phyloP scores from a whole-genome alignment of 1,139 yeast species.

The Pichia sp. region DNA sequence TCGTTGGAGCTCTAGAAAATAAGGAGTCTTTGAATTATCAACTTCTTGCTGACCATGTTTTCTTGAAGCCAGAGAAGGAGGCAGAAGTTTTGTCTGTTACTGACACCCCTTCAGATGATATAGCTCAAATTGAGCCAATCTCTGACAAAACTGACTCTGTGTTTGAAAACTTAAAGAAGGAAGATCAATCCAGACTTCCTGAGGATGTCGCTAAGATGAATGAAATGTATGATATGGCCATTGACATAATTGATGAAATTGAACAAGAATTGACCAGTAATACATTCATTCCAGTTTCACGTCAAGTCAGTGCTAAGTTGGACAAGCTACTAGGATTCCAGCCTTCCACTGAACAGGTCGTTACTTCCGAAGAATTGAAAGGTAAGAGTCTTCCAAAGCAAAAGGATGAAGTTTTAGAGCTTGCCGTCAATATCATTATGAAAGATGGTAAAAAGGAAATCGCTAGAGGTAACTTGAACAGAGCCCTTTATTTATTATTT shows the following conservation, averaged over 20 bases:
- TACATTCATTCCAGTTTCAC: conserved; percentile 31
- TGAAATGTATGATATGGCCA: conserved; percentile 62
- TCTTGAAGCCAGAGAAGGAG: conserved; percentile 6
- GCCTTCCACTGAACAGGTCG: conserved; percentile 59
- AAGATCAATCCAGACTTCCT: conserved; percentile 23
- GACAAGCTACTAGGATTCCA: conserved; percentile 38
- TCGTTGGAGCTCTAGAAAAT: conserved; percentile 21
- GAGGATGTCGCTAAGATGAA: conserved; percentile 36
- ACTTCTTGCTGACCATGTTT: conserved; percentile 18
- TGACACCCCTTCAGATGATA: background rate
- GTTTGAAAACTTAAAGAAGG: conserved; percentile 12
- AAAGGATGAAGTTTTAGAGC: conserved; percentile 67
- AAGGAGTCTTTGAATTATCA: conserved; percentile 23
- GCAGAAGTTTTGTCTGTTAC: background rate
- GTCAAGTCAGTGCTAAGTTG: conserved; percentile 23
- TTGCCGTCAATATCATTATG: conserved; percentile 85
- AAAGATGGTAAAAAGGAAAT: conserved; percentile 82
- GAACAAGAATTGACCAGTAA: conserved; percentile 41
- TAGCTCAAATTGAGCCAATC: background rate
- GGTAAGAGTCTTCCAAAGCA: conserved; percentile 56
- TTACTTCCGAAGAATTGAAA: conserved; percentile 47
- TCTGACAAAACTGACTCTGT: conserved; percentile 8
- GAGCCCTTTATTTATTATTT: conserved; percentile 78
- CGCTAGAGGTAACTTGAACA: conserved; percentile 70
- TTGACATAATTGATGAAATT: conserved; percentile 54